Base-by-base conservation (phyloP, 164 flowering plant genomes). In the Amborella trichopoda region DNA sequence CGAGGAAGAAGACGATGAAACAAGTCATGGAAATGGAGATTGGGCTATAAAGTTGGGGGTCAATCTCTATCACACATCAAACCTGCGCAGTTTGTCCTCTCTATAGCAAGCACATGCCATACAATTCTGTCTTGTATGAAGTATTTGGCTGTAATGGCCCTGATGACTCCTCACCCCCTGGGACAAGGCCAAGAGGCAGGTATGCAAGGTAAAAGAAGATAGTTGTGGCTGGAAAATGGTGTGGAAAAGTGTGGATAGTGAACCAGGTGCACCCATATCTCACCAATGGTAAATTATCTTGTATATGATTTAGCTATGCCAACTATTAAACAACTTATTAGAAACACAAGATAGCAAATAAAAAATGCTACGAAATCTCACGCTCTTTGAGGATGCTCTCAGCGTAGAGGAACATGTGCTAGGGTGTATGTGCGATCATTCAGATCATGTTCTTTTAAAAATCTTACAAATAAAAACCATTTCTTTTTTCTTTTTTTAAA, bases 201-300 rank as follows among this genome's bases (percentile, higher is more conserved):
- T 23, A 58, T 14, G 56, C 68, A 46, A 79, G 56, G 57, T 88
- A 74, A 68, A 91, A 62, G 72, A 91, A 72, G 49, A 52, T 67
- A 13, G 63, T 73, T 40, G 77, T 86, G 36, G 99, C 81, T 11
- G 99, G 99, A 18, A 91, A 77, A 69, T 91, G 99, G 99, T 91
- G 99, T 49, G 99, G 99, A n/a, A 87, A 75, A 64, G 85, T 91
- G 42, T 91, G 99, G 99, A 91, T 80, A 94, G 77, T 90, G 6
- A 79, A 73, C 70, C 96, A 93, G 60, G 96, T 83, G 47, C 96
- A 88, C 52, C 94, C 88, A 5, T 67, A 74, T 56, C 65, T 93
- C n/a, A n/a, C n/a, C n/a, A n/a, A n/a, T n/a, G n/a, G n/a, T n/a
- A n/a, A n/a, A n/a, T n/a, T n/a, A n/a, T n/a, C n/a, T n/a, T n/a